Conservation (phyloP, 805 yeast genomes). For the Metahyphopichia silvanorum region DNA sequence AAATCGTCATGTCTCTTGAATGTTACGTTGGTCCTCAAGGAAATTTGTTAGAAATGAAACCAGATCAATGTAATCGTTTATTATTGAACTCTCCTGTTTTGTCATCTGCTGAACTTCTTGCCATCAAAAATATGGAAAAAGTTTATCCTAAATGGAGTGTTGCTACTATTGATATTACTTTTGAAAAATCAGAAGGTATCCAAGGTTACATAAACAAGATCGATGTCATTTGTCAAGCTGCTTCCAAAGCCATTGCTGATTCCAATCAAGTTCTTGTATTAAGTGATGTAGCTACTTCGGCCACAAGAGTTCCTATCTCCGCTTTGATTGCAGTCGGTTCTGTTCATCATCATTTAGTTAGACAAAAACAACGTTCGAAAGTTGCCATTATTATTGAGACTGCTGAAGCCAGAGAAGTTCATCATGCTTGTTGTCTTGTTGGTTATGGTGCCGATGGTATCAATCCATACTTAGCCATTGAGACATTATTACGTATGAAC, state of each 20-base stretch:
- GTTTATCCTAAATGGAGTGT: constrained; percentile 88
- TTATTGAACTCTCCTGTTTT: constrained; percentile 80
- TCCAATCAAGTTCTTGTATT: constrained; percentile 72
- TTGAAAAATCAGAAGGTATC: constrained; percentile 76
- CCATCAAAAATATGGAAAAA: constrained; percentile 66
- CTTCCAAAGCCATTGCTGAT: constrained; percentile 78
- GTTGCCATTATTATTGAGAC: constrained; percentile 91
- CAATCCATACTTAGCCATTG: constrained; percentile 91
- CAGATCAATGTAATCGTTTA: constrained; percentile 87
- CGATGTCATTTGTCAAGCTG: constrained; percentile 83
- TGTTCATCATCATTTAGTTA: constrained; percentile 92
- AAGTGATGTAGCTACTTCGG: constrained; percentile 63
- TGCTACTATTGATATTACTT: constrained; percentile 83
- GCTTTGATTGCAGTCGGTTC: constrained; percentile 94
- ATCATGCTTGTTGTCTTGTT: constrained; percentile 87
- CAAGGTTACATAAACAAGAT: constrained; percentile 81
- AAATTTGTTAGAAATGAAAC: constrained; percentile 86
- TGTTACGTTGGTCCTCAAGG: constrained; percentile 99
- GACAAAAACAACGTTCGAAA: constrained; percentile 93
- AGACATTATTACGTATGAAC: constrained; percentile 82
- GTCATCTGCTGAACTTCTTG: constrained; percentile 66
- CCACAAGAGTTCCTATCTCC: constrained; percentile 72
- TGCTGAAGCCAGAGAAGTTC: constrained; percentile 97
- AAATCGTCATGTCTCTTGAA: constrained; percentile 94
- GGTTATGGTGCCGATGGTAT: constrained; percentile 98